phyloP scores from a whole-genome alignment of 2,329 filamentous ascomycete genomes.

The Penicillium sp. region DNA sequence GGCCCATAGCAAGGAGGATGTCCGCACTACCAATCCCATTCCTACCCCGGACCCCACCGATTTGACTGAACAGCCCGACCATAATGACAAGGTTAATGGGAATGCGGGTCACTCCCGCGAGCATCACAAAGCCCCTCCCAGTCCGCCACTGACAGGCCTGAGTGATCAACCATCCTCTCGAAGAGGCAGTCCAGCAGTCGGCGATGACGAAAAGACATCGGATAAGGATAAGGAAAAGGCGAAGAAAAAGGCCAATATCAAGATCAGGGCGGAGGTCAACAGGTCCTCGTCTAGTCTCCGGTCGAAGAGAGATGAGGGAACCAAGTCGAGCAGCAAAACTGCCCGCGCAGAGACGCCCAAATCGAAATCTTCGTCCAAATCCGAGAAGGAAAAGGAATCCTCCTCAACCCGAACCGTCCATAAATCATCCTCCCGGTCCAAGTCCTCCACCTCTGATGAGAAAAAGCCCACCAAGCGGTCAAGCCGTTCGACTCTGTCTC shows the following conservation, averaged over 20 bases:
- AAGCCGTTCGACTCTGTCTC: conserved; percentile 37
- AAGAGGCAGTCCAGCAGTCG: conserved; percentile 27
- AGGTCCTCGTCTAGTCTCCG: conserved; percentile 48
- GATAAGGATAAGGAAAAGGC: conserved; percentile 36
- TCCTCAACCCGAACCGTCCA: conserved; percentile 41
- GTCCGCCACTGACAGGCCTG: conserved; percentile 52
- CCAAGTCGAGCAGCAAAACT: conserved; percentile 42
- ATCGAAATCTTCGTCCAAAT: conserved; percentile 29
- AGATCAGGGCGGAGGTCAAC: conserved; percentile 42
- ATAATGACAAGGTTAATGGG: conserved; percentile 43
- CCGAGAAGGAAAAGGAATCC: conserved; percentile 38
- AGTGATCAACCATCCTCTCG: conserved; percentile 43
- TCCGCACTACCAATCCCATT: conserved; percentile 55
- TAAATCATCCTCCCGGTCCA: conserved; percentile 37
- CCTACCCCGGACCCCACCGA: conserved; percentile 76
- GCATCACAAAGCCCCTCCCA: conserved; percentile 48
- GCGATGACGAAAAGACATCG: background rate
- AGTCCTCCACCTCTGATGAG: conserved; percentile 30
- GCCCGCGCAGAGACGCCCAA: conserved; percentile 45
- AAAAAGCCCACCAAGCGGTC: conserved; percentile 38
- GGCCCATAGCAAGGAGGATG: conserved; percentile 85
- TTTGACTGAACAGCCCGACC: conserved; percentile 53
- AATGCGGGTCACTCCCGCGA: conserved; percentile 28
- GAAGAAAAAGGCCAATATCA: conserved; percentile 37
- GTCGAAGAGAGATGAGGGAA: conserved; percentile 43